Evolutionary conservation across 2,329 filamentous ascomycete genomes (phyloP).

Genomic region (Allantophomopsis cytisporea): DNA sequence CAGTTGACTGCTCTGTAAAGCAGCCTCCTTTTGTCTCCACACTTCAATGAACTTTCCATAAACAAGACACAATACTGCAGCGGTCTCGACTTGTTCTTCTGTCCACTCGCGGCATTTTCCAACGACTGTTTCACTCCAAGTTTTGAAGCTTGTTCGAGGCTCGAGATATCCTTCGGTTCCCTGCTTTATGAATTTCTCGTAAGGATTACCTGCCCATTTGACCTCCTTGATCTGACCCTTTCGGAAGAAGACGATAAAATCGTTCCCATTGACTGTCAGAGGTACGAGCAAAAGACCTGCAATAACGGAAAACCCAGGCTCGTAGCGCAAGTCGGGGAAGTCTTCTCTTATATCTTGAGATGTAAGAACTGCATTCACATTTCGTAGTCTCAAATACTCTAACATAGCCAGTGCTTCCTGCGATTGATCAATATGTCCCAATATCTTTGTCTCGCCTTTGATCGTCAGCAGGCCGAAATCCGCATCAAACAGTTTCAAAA

Average conservation of each 20-base stretch:
- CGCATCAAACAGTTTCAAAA: slow-evolving; percentile 73
- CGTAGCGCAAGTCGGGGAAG: slow-evolving; percentile 70
- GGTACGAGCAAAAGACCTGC: slow-evolving; percentile 75
- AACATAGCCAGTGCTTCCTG: slow-evolving; percentile 76
- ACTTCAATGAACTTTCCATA: slow-evolving; percentile 83
- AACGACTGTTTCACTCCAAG: slow-evolving; percentile 68
- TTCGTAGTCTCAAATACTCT: slow-evolving; percentile 70
- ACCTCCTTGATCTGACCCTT: slow-evolving; percentile 62
- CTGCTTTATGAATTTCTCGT: slow-evolving; percentile 62
- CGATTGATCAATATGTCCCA: slow-evolving; percentile 60
- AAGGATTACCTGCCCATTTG: slow-evolving; percentile 76
- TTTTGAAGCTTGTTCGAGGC: slow-evolving; percentile 66
- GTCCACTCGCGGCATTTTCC: slow-evolving; percentile 81
- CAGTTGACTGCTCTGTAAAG: slow-evolving; percentile 68
- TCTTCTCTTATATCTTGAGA: slow-evolving; percentile 65
- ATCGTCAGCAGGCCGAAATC: slow-evolving; percentile 81
- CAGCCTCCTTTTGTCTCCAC: slow-evolving; percentile 82
- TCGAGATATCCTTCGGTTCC: slow-evolving; percentile 65
- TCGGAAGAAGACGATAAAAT: slow-evolving; percentile 91
- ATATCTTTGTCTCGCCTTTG: slow-evolving; percentile 74
- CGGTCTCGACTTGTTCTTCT: slow-evolving; percentile 80
- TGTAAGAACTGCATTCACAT: slow-evolving; percentile 60
- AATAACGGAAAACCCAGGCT: slow-evolving; percentile 65
- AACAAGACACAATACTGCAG: slow-evolving; percentile 74
- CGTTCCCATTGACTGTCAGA: slow-evolving; percentile 57